Percentiles rank a stretch among this genome's conserved stretches.
These are phyloP conservation scores for Nitzschia sp. DNA, from an alignment of 108 stramenopile genomes.

Conservation along the genomic window DNA sequence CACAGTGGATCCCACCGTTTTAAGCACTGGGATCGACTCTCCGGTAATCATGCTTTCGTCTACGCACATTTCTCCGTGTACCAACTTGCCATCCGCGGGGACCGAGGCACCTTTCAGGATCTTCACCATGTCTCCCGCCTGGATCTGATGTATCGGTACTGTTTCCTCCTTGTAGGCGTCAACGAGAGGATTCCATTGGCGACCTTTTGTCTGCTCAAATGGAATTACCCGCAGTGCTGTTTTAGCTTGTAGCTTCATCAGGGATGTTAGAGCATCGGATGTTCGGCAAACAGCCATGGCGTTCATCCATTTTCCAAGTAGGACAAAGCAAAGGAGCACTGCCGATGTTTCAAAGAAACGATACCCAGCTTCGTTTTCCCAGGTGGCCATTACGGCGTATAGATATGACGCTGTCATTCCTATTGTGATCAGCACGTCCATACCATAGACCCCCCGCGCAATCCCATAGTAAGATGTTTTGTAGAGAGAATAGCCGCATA, in stretches of 20 bases:
- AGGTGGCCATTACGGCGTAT: conserved; percentile 49
- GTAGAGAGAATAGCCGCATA: conserved; percentile 86
- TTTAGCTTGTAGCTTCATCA: conserved; percentile 77
- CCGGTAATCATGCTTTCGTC: conserved; percentile 95
- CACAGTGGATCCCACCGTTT: conserved; percentile 57
- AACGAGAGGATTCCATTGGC: conserved; percentile 22
- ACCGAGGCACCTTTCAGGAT: conserved; percentile 76
- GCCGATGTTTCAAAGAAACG: conserved; percentile 93
- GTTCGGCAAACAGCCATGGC: conserved; percentile 90
- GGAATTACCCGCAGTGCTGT: conserved; percentile 43
- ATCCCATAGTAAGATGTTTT: conserved; percentile 71
- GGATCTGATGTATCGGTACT: conserved; percentile 38
- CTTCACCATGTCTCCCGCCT: conserved; percentile 66
- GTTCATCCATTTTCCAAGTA: conserved; percentile 93
- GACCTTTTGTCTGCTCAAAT: neutral
- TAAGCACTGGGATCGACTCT: conserved; percentile 89
- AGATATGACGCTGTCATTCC: conserved; percentile 93
- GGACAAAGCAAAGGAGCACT: conserved; percentile 95
- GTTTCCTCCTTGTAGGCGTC: conserved; percentile 40
- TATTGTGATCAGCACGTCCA: conserved; percentile 94
- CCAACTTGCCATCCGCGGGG: conserved; percentile 79
- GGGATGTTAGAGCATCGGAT: conserved; percentile 77
- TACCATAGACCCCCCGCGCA: conserved; percentile 69
- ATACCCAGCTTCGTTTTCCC: conserved; percentile 18
- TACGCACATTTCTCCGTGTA: conserved; percentile 74